phyloP scores from a whole-genome alignment of 2,329 filamentous ascomycete species.

The Neopestalotiopsis sp. region DNA sequence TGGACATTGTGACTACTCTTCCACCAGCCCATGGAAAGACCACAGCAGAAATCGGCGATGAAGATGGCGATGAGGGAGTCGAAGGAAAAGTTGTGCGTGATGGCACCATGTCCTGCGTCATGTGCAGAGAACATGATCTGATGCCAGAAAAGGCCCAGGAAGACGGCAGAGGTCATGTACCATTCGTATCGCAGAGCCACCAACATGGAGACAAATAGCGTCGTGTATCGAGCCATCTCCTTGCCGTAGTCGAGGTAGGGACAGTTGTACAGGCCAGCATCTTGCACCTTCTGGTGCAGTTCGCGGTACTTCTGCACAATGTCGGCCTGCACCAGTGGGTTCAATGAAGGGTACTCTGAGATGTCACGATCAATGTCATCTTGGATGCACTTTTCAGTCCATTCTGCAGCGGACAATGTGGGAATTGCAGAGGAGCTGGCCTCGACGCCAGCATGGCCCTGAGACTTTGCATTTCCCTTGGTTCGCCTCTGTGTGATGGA shows the following conservation, averaged over 20 bases:
- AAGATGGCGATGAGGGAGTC: conserved; percentile 68
- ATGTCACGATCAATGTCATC: conserved; percentile 41
- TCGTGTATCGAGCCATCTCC: conserved; percentile 59
- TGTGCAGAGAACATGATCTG: conserved; percentile 73
- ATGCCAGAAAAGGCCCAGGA: conserved; percentile 69
- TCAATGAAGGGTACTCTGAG: conserved; percentile 55
- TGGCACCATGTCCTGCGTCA: conserved; percentile 63
- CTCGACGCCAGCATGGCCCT: neutral
- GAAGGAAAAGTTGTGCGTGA: conserved; percentile 61
- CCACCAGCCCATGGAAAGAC: conserved; percentile 72
- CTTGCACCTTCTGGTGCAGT: conserved; percentile 59
- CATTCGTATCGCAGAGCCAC: conserved; percentile 52
- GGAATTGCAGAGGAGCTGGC: neutral
- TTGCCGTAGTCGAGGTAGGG: conserved; percentile 62
- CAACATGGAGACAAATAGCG: conserved; percentile 55
- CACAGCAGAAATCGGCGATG: conserved; percentile 68
- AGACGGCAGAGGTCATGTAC: conserved; percentile 62
- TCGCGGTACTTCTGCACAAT: conserved; percentile 61
- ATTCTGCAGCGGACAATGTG: conserved; percentile 31
- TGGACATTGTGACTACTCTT: conserved; percentile 73
- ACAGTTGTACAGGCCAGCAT: conserved; percentile 63
- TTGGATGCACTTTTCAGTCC: conserved; percentile 41
- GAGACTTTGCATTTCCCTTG: neutral
- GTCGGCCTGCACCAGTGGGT: conserved; percentile 56
- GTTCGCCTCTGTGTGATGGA: conserved; percentile 8